phyloP scores from a whole-genome alignment of 495 filamentous ascomycete species.

The Aspergillus wentii region DNA sequence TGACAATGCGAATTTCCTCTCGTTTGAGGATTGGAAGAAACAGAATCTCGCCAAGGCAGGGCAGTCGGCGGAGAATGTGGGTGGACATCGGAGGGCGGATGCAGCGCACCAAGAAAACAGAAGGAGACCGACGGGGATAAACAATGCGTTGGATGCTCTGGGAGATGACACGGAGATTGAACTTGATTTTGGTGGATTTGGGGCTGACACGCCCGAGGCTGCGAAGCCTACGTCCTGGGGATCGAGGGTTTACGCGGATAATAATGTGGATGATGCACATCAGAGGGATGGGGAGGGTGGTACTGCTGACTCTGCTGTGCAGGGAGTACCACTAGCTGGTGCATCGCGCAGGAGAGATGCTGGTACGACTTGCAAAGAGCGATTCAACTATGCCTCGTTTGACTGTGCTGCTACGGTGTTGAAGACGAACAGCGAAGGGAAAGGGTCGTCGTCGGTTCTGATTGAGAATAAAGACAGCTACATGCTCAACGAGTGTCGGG shows the following conservation, averaged over 20 bases:
- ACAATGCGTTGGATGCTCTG: slow-evolving; percentile 64
- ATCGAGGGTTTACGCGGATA: slow-evolving; percentile 26
- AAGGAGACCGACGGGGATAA: slow-evolving; percentile 48
- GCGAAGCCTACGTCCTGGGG: slow-evolving; percentile 33
- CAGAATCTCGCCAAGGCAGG: slow-evolving; percentile 85
- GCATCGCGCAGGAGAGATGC: slow-evolving; percentile 75
- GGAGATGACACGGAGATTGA: slow-evolving; percentile 92
- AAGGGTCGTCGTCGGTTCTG: slow-evolving; percentile 79
- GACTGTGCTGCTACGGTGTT: slow-evolving; percentile 92
- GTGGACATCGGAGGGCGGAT: slow-evolving; percentile 33
- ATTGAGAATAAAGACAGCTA: slow-evolving; percentile 98
- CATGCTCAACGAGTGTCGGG: slow-evolving; percentile 89
- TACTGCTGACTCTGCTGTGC: slow-evolving; percentile 19
- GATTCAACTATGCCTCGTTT: slow-evolving; percentile 95
- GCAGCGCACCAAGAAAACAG: slow-evolving; percentile 36
- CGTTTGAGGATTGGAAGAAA: slow-evolving; percentile 97
- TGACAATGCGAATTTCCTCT: slow-evolving; percentile 83
- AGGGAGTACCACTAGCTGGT: slow-evolving; percentile 35
- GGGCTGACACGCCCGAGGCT: slow-evolving; percentile 33
- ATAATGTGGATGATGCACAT: slow-evolving; percentile 21
- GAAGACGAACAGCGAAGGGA: slow-evolving; percentile 80
- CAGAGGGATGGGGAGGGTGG: slow-evolving; percentile 2
- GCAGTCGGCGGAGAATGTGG: slow-evolving; percentile 74
- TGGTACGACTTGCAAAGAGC: slow-evolving; percentile 89
- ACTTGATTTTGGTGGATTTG: slow-evolving; percentile 76